Percentiles rank a stretch among this genome's conserved stretches.
Conservation (phyloP, 179 eudicot genomes). For the Silene coronaria region DNA sequence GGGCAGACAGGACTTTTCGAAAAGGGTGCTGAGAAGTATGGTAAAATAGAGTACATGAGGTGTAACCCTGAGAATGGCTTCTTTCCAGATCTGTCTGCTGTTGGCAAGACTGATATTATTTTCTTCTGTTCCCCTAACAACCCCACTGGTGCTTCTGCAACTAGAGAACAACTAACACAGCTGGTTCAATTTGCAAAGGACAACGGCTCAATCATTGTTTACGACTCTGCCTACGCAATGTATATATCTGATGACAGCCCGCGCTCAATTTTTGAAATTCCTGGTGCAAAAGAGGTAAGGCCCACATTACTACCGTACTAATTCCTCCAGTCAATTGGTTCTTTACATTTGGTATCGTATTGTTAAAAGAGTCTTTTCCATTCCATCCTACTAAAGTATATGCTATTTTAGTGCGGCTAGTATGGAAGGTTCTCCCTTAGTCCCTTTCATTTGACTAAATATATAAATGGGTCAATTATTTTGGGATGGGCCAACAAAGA, state of each 20-base stretch:
- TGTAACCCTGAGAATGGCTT: slow-evolving; percentile 78
- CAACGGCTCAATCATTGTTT: slow-evolving; percentile 82
- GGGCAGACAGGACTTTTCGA: slow-evolving; percentile 74
- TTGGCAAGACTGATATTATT: slow-evolving; percentile 68
- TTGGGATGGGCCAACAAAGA: not conserved
- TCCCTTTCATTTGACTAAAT: not conserved
- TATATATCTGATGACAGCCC: slow-evolving; percentile 73
- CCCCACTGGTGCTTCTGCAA: slow-evolving; percentile 90
- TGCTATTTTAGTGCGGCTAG: not conserved
- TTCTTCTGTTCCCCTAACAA: slow-evolving; percentile 97
- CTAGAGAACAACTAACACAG: slow-evolving; percentile 58
- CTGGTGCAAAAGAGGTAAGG: slow-evolving; percentile 80
- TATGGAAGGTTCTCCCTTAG: not conserved
- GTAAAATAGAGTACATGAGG: slow-evolving; percentile 81
- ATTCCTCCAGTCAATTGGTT: not conserved
- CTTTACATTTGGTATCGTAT: not conserved
- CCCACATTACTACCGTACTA: not conserved
- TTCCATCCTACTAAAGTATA: too few relatives aligned
- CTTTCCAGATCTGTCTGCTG: slow-evolving; percentile 66
- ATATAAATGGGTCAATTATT: too few relatives aligned
- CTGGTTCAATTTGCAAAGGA: slow-evolving; percentile 71
- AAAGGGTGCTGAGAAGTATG: slow-evolving; percentile 52
- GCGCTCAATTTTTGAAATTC: slow-evolving; percentile 78
- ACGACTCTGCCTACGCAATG: slow-evolving; percentile 89
- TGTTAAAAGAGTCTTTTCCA: too few relatives aligned